phyloP scores from a whole-genome alignment of 2,329 filamentous ascomycete genomes.

The Sphaerostilbella broomeana region DNA sequence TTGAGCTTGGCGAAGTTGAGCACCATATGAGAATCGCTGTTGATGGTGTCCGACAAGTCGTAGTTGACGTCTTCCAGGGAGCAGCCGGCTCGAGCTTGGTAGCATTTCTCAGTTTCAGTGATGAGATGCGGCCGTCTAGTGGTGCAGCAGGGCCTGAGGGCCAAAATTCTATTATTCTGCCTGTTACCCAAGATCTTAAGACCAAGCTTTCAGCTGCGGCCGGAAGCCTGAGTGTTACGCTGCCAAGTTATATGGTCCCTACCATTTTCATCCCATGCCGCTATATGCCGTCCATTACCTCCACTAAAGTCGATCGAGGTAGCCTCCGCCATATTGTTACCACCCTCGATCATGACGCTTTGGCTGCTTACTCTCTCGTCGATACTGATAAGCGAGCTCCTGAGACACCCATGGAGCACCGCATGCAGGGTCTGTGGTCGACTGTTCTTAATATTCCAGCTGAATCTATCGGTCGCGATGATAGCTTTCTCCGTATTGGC shows the following conservation, averaged over 20 bases:
- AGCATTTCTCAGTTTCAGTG: constrained; percentile 8
- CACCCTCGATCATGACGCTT: background rate
- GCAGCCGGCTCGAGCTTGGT: constrained; percentile 8
- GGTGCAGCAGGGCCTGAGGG: background rate
- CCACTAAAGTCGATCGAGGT: constrained; percentile 10
- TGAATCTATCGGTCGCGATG: constrained; percentile 9
- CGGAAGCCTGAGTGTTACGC: background rate
- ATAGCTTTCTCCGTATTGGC: constrained; percentile 14
- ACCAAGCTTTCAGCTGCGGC: background rate
- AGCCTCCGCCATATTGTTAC: constrained; percentile 2
- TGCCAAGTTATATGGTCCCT: constrained; percentile 10
- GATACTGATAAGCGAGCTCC: constrained; percentile 4
- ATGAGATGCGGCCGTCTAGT: constrained; percentile 5
- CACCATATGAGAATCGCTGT: constrained; percentile 4
- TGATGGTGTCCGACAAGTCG: constrained; percentile 4
- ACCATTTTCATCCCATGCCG: constrained; percentile 7
- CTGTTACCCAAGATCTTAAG: background rate
- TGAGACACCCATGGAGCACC: constrained; percentile 7
- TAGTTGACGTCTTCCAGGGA: constrained; percentile 8
- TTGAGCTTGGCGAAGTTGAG: constrained; percentile 13
- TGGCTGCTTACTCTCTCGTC: constrained; percentile 5
- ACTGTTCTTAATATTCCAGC: constrained; percentile 5
- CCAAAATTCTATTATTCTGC: background rate
- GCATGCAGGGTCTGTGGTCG: constrained; percentile 8
- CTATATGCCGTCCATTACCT: constrained; percentile 10